These are phyloP conservation scores for Penicillium sp. DNA, from an alignment of 2,329 filamentous ascomycete genomes.

Conservation along the genomic window DNA sequence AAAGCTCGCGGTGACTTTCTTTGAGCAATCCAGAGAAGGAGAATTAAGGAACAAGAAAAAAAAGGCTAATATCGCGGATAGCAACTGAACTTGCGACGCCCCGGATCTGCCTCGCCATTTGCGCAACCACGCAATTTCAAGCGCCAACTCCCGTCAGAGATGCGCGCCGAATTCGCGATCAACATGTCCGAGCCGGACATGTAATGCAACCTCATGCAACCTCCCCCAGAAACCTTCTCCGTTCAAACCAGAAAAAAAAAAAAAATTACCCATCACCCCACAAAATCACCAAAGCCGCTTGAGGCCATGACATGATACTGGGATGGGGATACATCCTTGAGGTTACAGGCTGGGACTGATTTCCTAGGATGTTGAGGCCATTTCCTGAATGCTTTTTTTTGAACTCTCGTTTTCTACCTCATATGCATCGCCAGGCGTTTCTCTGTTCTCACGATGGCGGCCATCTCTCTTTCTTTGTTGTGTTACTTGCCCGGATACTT, in stretches of 20 bases:
- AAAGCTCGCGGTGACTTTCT: neutral
- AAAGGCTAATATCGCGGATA: constrained; percentile 26
- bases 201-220: constrained; percentile 8
- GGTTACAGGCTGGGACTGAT: constrained; percentile 16
- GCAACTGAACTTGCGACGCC: constrained; percentile 39
- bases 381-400: constrained; percentile 4
- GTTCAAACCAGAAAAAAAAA: neutral
- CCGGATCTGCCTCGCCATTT: constrained; percentile 41
- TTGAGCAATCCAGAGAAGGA: neutral
- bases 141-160: constrained; percentile 35
- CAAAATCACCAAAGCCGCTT: neutral
- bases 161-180: constrained; percentile 30
- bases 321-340: neutral
- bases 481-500: neutral
- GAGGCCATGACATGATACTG: neutral
- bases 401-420: constrained; percentile 8
- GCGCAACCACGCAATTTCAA: constrained; percentile 41
- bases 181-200: constrained; percentile 21
- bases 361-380: constrained; percentile 1
- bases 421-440: constrained; percentile 36
- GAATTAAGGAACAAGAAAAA: neutral
- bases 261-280: neutral
- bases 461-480: constrained; percentile 11
- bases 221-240: neutral
- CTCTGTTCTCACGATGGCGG: constrained; percentile 27